Evolutionary conservation across 805 yeast species (phyloP), one percentile per base, ranked within the genome.

Genomic region (Dipodascopsis tothii): DNA sequence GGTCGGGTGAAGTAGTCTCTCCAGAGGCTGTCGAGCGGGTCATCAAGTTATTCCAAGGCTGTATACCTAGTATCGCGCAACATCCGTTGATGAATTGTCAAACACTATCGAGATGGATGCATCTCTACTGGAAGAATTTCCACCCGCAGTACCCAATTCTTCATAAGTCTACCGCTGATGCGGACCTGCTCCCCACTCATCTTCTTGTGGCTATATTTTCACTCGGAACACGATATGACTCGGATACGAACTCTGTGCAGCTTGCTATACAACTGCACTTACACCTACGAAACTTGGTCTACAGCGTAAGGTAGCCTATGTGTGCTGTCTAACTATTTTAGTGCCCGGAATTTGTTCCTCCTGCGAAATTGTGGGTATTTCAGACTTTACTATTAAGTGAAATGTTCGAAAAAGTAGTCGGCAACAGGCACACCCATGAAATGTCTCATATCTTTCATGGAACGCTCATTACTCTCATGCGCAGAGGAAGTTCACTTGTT

Each of bases 131-230:
- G 72, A 41, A 46, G 5, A 48, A 60, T 36, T 68, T 68, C 44
- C 63, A 60, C 48, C 52, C 62, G 9, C 56, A 60, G 30, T 70
- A 60, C 48, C 73, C 74, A 1, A 58, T 70, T 9, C 56, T 69
- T n/a, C 74, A 69, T 48, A 54, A 56, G 19, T 59, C 69, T 0
- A 62, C 68, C 1, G 64, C 65, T 34, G 35, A 42, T 37, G 50
- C 64, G 2, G 44, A 41, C 19, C 33, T 37, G 3, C 37, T 56
- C 2, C 51, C 51, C 7, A 41, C 57, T 6, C 52, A 39, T n/a
- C 45, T 60, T 27, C 43, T 60, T 17, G 45, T 54, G 11, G 46
- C 56, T 11, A 60, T 60, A 58, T 47, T 50, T 16, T 49, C 60
- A 16, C 43, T 60, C 6, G 64, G 64, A 1, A 55, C 60, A 56